Base-by-base conservation (phyloP, 306 rosid species). In the Quercus engelmannii region DNA sequence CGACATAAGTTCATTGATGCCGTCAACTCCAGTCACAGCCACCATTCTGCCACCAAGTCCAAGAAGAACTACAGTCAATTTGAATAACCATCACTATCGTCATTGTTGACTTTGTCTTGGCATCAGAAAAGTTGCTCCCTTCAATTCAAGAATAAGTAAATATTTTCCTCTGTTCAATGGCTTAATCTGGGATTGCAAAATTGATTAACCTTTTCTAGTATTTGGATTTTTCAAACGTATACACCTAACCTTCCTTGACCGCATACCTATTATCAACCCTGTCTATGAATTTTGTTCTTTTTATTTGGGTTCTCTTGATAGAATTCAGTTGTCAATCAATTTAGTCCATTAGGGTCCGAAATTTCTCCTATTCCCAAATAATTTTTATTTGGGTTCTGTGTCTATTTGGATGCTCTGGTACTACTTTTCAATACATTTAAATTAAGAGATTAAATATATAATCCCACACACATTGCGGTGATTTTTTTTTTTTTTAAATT, bases 191-290 rank as follows among this genome's bases (percentile, higher is more conserved):
- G 26, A 25, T 25, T 25, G 26, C 26, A 25, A 25, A 25, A 25
- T 25, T 25, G 26, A 25, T 25, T 25, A 25, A 25, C 26, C 26
- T 35, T 35, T 35, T 43, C 51, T 46, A 46, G 14, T 0, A 8
- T 46, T 46, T 2, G 14, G 14, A 11, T 11, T 46, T 46, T 10
- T 9, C 12, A 46, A 46, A 46, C 15, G 14, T 46, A 11, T 12
- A 0, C 14, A 68, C 73, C 28, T 38, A 20, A 33, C 71, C 62
- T 25, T 69, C 77, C 82, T 84, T 79, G 79, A 79, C 83, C 51
- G 49, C 67, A 26, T 54, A 28, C 55, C 63, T 8, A 73, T 33
- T 41, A 38, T 38, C 43, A 38, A 6, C 52, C 15, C 1, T 4
- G 35, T 18, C 30, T 15, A 18, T 55, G 43, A 38, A 38, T 38